Evolutionary conservation across 768 basidiomycete species (phyloP).

Genomic region (Boletus rubropictus): DNA sequence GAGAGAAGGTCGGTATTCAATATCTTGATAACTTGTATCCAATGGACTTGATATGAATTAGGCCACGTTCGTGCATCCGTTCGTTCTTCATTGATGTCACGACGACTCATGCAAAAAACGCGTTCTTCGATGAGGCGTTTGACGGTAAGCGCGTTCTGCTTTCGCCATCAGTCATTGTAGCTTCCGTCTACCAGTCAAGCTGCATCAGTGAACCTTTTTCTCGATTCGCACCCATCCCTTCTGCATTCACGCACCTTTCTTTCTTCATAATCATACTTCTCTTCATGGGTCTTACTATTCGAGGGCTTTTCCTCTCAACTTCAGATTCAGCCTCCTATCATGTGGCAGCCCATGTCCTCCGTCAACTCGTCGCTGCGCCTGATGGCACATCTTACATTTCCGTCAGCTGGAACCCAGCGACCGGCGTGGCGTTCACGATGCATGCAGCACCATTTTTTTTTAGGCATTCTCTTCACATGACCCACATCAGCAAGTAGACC

Average conservation of each 20-base stretch:
- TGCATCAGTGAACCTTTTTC: background rate
- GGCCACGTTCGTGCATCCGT: background rate
- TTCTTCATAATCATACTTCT: background rate
- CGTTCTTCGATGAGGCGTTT: background rate
- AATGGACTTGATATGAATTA: background rate
- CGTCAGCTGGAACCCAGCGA: conserved; percentile 8
- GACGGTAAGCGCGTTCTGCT: conserved; percentile 7
- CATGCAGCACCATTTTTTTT: background rate
- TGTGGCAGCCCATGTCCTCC: background rate
- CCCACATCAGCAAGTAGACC: conserved; percentile 9
- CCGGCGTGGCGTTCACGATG: conserved; percentile 3
- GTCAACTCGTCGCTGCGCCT: conserved; percentile 6
- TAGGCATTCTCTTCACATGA: background rate
- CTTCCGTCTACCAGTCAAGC: background rate
- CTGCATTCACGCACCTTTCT: conserved; percentile 1
- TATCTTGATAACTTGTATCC: background rate
- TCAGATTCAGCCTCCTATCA: conserved; percentile 10
- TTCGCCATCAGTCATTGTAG: conserved; percentile 2
- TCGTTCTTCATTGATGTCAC: conserved; percentile 11
- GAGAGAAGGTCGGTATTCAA: too few relatives aligned
- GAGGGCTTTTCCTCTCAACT: background rate
- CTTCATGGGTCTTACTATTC: conserved; percentile 1
- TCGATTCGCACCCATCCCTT: conserved; percentile 1
- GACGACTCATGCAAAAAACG: conserved; percentile 19
- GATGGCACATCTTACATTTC: conserved; percentile 17